Base-by-base conservation (phyloP, 768 basidiomycete species). In the Dentipellis fragilis region DNA sequence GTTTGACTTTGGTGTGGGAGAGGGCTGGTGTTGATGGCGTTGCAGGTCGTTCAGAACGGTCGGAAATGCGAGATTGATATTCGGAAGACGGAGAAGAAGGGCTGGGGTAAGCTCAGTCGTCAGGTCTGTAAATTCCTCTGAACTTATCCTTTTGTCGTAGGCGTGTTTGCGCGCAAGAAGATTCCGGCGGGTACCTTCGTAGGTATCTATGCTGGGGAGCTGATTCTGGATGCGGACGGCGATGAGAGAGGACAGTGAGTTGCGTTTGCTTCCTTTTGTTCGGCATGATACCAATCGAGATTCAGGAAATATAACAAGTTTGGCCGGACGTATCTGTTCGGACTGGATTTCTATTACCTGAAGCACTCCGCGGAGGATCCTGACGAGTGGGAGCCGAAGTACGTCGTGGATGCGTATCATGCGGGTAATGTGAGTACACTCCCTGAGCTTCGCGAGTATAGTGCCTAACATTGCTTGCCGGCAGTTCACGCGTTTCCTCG, bases 401-500 rank as follows among this genome's bases (percentile, higher is more conserved):
- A 83, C 59, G 74, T 75, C 12, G 83, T 94, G 2, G 93, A 95
- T 70, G 93, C 93, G 4, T 95, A 86, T 66, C 91, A 94, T 68
- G 84, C 80, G 17, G 88, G 88, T 10, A 91, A 91, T 68, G 88
- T 91, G 66, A 66, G 85, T 75, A 2, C 22, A 42, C 55, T 51
- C 10, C 12, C 29, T 21, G 6, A 49, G 8, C 22, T 52, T 10
- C 22, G n/a, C 48, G 16, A 35, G 4, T 17, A 4, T 7, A 36
- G 2, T 37, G 57, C 29, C 38, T 48, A 38, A 51, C 54, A 36
- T 29, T 29, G 17, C 17, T 57, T 36, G 16, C 21, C 57, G 10
- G n/a, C 61, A 94, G 92, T 93, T 93, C 68, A 93, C 93, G n/a
- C 80, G 93, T 35, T 95, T 89, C 64, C 69, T 94, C 62, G 92